These are phyloP conservation scores for Syncephalastrum racemosum DNA, from an alignment of 371 early-diverging fungal genomes.

Conservation along the genomic window DNA sequence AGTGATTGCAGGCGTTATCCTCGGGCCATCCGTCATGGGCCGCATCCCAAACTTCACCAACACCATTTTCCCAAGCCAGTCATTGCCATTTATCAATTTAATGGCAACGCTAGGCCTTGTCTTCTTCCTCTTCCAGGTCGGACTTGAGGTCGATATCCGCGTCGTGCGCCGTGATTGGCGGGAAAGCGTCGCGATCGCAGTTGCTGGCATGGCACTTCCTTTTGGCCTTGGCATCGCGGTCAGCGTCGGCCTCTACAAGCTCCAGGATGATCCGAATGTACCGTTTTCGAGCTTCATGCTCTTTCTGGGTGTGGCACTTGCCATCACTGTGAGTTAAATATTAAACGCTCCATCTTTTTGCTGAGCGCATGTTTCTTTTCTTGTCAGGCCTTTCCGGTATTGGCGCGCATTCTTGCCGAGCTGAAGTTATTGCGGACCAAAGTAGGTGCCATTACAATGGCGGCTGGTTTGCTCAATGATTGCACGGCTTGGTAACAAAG, in stretches of 20 bases:
- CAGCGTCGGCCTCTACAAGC: constrained; percentile 65
- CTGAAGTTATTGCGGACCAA: constrained; percentile 77
- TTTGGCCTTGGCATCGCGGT: constrained; percentile 75
- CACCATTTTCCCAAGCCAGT: constrained; percentile 64
- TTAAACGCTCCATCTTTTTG: background rate
- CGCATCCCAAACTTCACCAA: constrained; percentile 63
- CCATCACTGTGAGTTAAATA: constrained; percentile 71
- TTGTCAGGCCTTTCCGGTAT: constrained; percentile 81
- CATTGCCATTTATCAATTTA: constrained; percentile 70
- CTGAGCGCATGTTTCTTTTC: constrained; percentile 1
- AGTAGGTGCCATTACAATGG: constrained; percentile 81
- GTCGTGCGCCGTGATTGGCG: constrained; percentile 48
- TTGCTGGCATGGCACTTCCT: constrained; percentile 75
- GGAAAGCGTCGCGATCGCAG: constrained; percentile 54
- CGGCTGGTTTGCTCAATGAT: constrained; percentile 89
- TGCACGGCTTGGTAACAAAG: constrained; percentile 75
- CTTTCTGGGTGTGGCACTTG: constrained; percentile 87
- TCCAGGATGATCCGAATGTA: constrained; percentile 43
- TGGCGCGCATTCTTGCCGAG: constrained; percentile 91
- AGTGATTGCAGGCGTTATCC: constrained; percentile 75
- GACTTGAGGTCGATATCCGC: constrained; percentile 72
- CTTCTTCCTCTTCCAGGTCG: constrained; percentile 89
- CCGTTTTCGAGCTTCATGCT: constrained; percentile 72
- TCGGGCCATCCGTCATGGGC: constrained; percentile 79
- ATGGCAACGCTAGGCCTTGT: constrained; percentile 88